Base-by-base conservation (phyloP, 495 filamentous ascomycete genomes). In the Penicillium argentinense region DNA sequence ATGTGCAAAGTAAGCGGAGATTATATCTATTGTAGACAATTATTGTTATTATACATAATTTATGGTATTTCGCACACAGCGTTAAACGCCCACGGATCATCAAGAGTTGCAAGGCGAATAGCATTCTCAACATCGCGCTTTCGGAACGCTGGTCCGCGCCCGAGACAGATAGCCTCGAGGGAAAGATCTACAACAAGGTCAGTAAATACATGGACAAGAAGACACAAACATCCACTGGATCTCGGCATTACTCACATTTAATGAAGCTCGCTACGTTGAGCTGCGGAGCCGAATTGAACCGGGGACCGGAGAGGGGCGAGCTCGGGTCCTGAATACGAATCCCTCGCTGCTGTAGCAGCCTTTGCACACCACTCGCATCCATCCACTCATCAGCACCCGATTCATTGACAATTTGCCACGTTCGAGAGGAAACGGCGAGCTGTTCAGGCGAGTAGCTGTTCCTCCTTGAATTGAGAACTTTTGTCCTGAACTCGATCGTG, bases 121-220 rank as follows among this genome's bases (percentile, higher is more conserved):
- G 57, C 60, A 13, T 52, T 53, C 42, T 66, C 63, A 42, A 66
- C n/a, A n/a, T n/a, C n/a, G n/a, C n/a, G n/a, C n/a, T n/a, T n/a
- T n/a, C n/a, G n/a, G n/a, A n/a, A n/a, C 60, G 37, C 45, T 28
- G 63, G 63, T 23, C 63, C 63, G 38, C 34, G 49, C 16, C 63
- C 63, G 42, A 66, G 41, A 41, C 63, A 66, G 12, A 63, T 49
- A 37, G 38, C 11, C 5, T 46, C 38, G 9, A 32, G 22, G 12
- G 52, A 55, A 14, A 66, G 44, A 14, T 49, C 63, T 63, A 33
- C 8, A n/a, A 30, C 16, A 28, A 28, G 9, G 27, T 63, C 45
- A 59, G 56, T 42, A 30, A 33, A 49, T 1, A 19, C 32, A 45
- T n/a, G n/a, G n/a, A n/a, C n/a, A n/a, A n/a, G n/a, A n/a, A n/a